A percentile compares a stretch with the other conserved stretches of the same genome.
Evolutionary conservation across 371 early-diverging fungal genomes (phyloP).

Genomic region (Mucor indicus): DNA sequence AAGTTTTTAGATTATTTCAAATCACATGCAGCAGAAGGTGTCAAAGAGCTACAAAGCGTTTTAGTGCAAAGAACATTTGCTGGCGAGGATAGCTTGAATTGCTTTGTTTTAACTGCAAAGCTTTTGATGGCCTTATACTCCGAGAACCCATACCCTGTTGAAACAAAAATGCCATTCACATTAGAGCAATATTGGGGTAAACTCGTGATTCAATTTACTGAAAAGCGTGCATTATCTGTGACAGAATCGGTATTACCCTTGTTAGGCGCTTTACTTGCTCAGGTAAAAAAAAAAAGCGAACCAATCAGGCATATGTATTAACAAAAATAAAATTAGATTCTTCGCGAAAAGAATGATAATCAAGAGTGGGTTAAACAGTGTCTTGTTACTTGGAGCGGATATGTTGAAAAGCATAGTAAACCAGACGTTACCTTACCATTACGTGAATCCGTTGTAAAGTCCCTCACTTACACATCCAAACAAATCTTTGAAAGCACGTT

Average conservation of each 20-base stretch:
- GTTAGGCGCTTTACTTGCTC: conserved; percentile 40
- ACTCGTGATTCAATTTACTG: conserved; percentile 26
- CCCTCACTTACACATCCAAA: conserved; percentile 39
- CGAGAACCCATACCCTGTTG: conserved; percentile 33
- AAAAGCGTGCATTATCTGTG: conserved; percentile 29
- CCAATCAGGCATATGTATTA: neutral
- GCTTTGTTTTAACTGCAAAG: conserved; percentile 46
- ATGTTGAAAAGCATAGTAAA: conserved; percentile 47
- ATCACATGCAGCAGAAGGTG: conserved; percentile 12
- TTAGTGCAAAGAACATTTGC: conserved; percentile 48
- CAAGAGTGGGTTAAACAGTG: conserved; percentile 31
- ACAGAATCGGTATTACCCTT: conserved; percentile 45
- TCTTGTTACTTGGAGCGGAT: conserved; percentile 42
- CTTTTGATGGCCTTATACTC: conserved; percentile 34
- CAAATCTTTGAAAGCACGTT: conserved; percentile 25
- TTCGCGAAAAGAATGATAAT: neutral
- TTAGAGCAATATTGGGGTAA: conserved; percentile 38
- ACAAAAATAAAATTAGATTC: neutral
- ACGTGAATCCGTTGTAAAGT: conserved; percentile 57
- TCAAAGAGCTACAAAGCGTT: conserved; percentile 31
- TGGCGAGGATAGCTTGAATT: conserved; percentile 52
- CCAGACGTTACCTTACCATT: conserved; percentile 51
- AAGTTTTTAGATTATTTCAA: conserved; percentile 24
- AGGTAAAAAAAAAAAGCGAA: conserved; percentile 19
- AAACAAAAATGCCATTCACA: conserved; percentile 22